A percentile compares a stretch with the other conserved stretches of the same genome.
Conservation (phyloP, 2,329 filamentous ascomycete genomes). For the Aspergillus pseudotamarii region DNA sequence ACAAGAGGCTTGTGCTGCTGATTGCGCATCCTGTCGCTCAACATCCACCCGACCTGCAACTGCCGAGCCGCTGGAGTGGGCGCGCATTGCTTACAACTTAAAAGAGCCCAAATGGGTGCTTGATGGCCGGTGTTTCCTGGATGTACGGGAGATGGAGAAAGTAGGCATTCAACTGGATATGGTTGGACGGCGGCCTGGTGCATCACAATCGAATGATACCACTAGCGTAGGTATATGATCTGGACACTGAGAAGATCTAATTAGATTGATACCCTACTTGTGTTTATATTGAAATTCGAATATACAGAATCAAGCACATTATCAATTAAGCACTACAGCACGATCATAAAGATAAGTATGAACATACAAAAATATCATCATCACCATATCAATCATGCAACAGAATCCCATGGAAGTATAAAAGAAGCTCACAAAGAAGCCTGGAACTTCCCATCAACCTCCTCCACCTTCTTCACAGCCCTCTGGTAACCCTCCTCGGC, state of each 20-base stretch:
- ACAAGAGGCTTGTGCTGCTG: constrained; percentile 28
- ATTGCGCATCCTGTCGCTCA: constrained; percentile 31
- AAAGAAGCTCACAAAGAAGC: constrained; percentile 30
- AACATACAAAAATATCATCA: not conserved
- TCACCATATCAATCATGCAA: not conserved
- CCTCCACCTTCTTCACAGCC: constrained; percentile 45
- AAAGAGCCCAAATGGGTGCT: constrained; percentile 54
- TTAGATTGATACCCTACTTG: not conserved
- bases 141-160: constrained; percentile 37
- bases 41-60: constrained; percentile 18
- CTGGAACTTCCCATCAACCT: constrained; percentile 41
- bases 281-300: constrained; percentile 11
- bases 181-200: constrained; percentile 26
- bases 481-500: constrained; percentile 42
- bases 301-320: not conserved
- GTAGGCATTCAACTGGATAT: constrained; percentile 40
- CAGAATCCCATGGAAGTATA: not conserved
- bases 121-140: constrained; percentile 47
- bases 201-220: not conserved
- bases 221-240: not conserved
- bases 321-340: not conserved
- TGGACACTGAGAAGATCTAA: not conserved
- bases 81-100: constrained; percentile 48
- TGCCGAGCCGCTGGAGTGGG: constrained; percentile 47
- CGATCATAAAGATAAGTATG: not conserved